Evolutionary conservation across 2,329 filamentous ascomycete species (phyloP).

Genomic region (Ampelomyces quisqualis): DNA sequence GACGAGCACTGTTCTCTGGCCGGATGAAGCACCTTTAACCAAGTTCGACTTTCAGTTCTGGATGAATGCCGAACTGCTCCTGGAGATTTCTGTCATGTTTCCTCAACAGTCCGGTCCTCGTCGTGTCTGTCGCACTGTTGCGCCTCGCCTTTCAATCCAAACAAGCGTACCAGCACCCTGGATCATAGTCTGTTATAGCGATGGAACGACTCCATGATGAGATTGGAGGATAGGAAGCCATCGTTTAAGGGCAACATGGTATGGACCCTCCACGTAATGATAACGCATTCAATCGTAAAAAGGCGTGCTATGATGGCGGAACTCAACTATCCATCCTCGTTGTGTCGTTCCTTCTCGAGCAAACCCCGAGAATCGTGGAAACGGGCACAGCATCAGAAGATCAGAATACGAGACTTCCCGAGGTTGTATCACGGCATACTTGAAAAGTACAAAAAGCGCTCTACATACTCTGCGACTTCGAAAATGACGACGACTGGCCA

Average conservation of each 20-base stretch:
- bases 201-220: slow-evolving; percentile 8
- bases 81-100: slow-evolving; percentile 11
- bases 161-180: slow-evolving; percentile 10
- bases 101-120: slow-evolving; percentile 21
- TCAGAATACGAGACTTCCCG: slow-evolving; percentile 3
- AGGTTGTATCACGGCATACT: slow-evolving; percentile 1
- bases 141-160: slow-evolving; percentile 14
- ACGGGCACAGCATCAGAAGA: background rate
- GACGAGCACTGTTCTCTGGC: slow-evolving; percentile 18
- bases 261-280: slow-evolving; percentile 5
- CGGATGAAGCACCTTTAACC: slow-evolving; percentile 8
- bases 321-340: slow-evolving; percentile 16
- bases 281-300: slow-evolving; percentile 1
- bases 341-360: slow-evolving; percentile 15
- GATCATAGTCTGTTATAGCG: background rate
- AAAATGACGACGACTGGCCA: slow-evolving; percentile 9
- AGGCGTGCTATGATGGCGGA: slow-evolving; percentile 11
- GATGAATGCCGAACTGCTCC: slow-evolving; percentile 12
- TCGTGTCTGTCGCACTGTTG: slow-evolving; percentile 14
- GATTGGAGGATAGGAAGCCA: slow-evolving; percentile 15
- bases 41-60: slow-evolving; percentile 17
- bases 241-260: slow-evolving; percentile 8
- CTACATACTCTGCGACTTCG: slow-evolving; percentile 7
- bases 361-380: background rate
- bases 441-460: slow-evolving; percentile 16